A percentile compares a stretch with the other conserved stretches of the same genome.
Evolutionary conservation across 106 monocot species (phyloP).

Genomic region (Platanthera zijinensis): DNA sequence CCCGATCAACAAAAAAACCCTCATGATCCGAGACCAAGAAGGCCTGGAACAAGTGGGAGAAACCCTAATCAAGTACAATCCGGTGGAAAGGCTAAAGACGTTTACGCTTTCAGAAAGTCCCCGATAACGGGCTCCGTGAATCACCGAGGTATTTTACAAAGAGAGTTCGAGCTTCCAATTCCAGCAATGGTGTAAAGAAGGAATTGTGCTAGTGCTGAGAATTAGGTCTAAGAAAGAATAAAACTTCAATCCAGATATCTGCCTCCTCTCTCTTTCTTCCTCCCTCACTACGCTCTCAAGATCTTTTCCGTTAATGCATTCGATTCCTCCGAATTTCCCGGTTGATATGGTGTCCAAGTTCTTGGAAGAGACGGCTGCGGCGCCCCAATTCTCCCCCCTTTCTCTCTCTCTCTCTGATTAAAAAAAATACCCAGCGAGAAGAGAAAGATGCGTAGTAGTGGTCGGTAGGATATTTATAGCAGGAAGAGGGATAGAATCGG

Average conservation of each 20-base stretch:
- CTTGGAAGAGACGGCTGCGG: background rate
- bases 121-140: background rate
- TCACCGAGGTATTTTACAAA: background rate
- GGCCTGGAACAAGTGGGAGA: background rate
- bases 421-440: slow-evolving; percentile 13
- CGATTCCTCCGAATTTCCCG: slow-evolving; percentile 2
- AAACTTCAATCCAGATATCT: background rate
- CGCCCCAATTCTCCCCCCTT: background rate
- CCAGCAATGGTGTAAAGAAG: background rate
- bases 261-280: background rate
- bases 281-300: background rate
- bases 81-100: background rate
- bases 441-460: background rate
- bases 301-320: background rate
- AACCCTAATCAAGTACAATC: slow-evolving; percentile 9
- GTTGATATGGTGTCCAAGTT: slow-evolving; percentile 1
- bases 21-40: background rate
- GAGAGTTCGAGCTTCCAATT: slow-evolving; percentile 9
- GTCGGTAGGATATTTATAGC: slow-evolving; percentile 18
- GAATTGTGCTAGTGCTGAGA: background rate
- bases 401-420: background rate
- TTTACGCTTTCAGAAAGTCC: background rate
- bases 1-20: background rate
- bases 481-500: background rate
- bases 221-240: slow-evolving; percentile 7